Evolutionary conservation across 108 stramenopile species (phyloP).

Genomic region (Cyclostephanos invisitatus): DNA sequence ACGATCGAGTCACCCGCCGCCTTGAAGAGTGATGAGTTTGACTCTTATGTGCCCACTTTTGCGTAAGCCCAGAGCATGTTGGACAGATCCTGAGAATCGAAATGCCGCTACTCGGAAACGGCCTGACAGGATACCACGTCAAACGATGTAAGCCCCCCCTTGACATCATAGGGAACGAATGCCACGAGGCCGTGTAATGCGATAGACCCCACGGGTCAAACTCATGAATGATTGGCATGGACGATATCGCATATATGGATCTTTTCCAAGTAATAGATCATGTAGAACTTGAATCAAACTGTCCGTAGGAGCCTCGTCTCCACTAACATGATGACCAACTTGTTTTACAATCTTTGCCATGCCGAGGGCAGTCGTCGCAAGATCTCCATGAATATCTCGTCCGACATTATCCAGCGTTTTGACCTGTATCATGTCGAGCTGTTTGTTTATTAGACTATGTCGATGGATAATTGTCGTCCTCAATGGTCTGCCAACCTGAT

Average conservation of each 20-base stretch:
- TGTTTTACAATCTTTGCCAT: slow-evolving; percentile 2
- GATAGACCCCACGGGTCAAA: slow-evolving; percentile 15
- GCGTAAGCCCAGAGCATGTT: slow-evolving; percentile 18
- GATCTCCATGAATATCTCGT: not conserved
- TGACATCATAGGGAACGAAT: slow-evolving; percentile 6
- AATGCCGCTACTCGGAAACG: too few relatives aligned
- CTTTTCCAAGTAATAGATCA: not conserved
- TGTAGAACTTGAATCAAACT: slow-evolving; percentile 5
- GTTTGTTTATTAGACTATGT: not conserved
- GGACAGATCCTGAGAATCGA: too few relatives aligned
- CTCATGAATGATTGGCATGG: not conserved
- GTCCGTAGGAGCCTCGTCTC: not conserved
- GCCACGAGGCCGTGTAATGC: not conserved
- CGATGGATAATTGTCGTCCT: too few relatives aligned
- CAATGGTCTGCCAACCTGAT: too few relatives aligned
- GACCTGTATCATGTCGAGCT: not conserved
- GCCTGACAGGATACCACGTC: slow-evolving; percentile 6
- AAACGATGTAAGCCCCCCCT: slow-evolving; percentile 5
- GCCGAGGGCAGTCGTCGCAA: not conserved
- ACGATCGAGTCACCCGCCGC: slow-evolving; percentile 4
- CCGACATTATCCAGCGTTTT: not conserved
- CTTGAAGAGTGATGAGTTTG: slow-evolving; percentile 6
- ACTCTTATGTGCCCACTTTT: not conserved
- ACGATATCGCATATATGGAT: not conserved
- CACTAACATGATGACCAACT: not conserved